Evolutionary conservation across 306 rosid species (phyloP), one percentile per base, ranked within the genome.

Genomic region (Castanea crenata): DNA sequence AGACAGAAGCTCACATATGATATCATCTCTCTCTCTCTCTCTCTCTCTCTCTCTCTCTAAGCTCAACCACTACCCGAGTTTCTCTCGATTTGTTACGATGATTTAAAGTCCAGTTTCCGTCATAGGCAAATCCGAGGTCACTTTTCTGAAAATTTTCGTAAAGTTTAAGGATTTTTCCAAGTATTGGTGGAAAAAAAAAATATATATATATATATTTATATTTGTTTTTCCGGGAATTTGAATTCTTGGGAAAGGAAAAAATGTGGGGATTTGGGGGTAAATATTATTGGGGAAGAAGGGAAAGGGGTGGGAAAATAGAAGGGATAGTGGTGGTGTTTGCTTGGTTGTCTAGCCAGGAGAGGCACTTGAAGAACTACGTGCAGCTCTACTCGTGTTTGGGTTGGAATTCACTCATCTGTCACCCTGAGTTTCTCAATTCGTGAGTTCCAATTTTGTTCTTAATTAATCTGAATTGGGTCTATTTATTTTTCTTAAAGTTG

Each of bases 241-340:
- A 46, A 41, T 34, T 76, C 44, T 13, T 5, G 78, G 57, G 64
- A 46, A 74, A 64, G 62, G 70, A 55, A 32, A 23, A 56, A 85
- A 92, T 94, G 98, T 94, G 97, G 98, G 98, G 98, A 56, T 89
- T 92, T 74, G 98, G 97, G 29, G 97, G 97, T 49, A 82, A 89
- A 74, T 92, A 81, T 81, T 91, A 88, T 58, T 94, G 98, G 98
- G 97, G 92, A 63, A 88, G 92, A 76, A 92, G 88, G 78, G 83
- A 91, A 56, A 71, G 56, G 62, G 61, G 38, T 29, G 92, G 79
- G 79, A 85, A 85, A 76, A 81, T 82, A 3, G 91, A 91, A 69
- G 97, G 98, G 56, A 89, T 92, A 70, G 94, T 94, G 20, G 94
- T 92, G 78, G 79, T 90, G 78, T 94, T 94, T 71, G 92, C 93